Percentiles rank a stretch among this genome's conserved stretches.
These are phyloP conservation scores for Emericellopsis cladophorae DNA, from an alignment of 2,329 filamentous ascomycete genomes.

Conservation along the genomic window DNA sequence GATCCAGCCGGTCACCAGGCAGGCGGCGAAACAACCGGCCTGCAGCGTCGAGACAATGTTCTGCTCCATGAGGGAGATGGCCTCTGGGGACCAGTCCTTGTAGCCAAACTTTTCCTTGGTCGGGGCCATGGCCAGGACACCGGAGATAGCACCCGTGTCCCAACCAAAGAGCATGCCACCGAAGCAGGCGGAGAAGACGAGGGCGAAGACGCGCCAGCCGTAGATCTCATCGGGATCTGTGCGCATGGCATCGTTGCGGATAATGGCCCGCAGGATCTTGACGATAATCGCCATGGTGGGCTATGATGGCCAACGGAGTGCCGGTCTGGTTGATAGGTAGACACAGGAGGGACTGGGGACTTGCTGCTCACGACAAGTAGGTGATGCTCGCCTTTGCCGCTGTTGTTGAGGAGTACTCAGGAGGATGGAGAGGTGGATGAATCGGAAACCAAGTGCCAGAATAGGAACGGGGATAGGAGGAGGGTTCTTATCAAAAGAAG, in stretches of 20 bases:
- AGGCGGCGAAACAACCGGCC: conserved; percentile 54
- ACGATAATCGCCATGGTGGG: conserved; percentile 1
- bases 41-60: conserved; percentile 62
- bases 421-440: no score
- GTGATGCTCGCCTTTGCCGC: no score
- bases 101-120: conserved; percentile 36
- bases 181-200: conserved; percentile 54
- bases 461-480: no score
- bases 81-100: conserved; percentile 9
- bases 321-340: no score
- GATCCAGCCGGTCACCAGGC: conserved; percentile 40
- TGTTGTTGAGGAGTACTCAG: no score
- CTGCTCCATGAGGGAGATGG: conserved; percentile 41
- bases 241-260: conserved; percentile 61
- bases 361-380: no score
- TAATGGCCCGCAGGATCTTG: conserved; percentile 38
- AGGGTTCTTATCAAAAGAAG: no score
- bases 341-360: no score
- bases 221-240: conserved; percentile 55
- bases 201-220: conserved; percentile 53
- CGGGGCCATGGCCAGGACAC: conserved; percentile 46
- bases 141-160: conserved; percentile 54
- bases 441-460: no score
- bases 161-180: conserved; percentile 44
- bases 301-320: no score